Percentiles rank a stretch among this genome's conserved stretches.
phyloP scores from a whole-genome alignment of 23 red algal species.

The Gracilaria domingensis region DNA sequence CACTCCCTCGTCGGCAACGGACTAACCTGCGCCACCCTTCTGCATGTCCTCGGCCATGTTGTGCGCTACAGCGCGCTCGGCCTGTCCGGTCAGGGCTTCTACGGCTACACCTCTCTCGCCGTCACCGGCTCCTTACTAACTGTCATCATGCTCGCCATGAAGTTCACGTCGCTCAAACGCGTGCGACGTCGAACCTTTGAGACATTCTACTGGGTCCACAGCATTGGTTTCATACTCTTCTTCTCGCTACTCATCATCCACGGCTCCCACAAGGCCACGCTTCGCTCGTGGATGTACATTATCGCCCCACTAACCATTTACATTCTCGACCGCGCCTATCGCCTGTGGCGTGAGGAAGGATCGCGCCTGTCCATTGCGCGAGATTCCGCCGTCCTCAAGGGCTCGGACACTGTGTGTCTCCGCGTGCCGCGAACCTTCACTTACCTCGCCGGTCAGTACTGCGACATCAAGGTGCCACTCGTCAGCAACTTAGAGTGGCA shows the following conservation, averaged over 20 bases:
- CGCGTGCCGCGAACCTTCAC: constrained; percentile 72
- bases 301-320: constrained; percentile 68
- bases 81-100: constrained; percentile 14
- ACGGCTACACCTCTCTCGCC: constrained; percentile 37
- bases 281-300: constrained; percentile 74
- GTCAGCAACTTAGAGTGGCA: constrained; percentile 82
- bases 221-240: constrained; percentile 66
- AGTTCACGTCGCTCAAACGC: constrained; percentile 37
- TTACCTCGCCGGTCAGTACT: constrained; percentile 82
- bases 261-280: constrained; percentile 61
- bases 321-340: constrained; percentile 55
- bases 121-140: constrained; percentile 59
- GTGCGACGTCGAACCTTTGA: constrained; percentile 60
- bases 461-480: constrained; percentile 85
- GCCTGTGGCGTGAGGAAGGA: constrained; percentile 59
- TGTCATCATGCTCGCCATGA: constrained; percentile 55
- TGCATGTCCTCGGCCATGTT: constrained; percentile 67
- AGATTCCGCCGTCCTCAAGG: constrained; percentile 44
- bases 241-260: constrained; percentile 75
- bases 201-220: constrained; percentile 82
- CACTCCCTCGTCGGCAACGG: constrained; percentile 76
- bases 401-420: constrained; percentile 62
- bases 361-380: constrained; percentile 34
- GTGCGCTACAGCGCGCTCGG: constrained; percentile 30
- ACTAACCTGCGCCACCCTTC: constrained; percentile 35